A percentile compares a stretch with the other conserved stretches of the same genome.
Conservation (phyloP, 2,329 filamentous ascomycete species). For the Pseudocercospora crystallina region DNA sequence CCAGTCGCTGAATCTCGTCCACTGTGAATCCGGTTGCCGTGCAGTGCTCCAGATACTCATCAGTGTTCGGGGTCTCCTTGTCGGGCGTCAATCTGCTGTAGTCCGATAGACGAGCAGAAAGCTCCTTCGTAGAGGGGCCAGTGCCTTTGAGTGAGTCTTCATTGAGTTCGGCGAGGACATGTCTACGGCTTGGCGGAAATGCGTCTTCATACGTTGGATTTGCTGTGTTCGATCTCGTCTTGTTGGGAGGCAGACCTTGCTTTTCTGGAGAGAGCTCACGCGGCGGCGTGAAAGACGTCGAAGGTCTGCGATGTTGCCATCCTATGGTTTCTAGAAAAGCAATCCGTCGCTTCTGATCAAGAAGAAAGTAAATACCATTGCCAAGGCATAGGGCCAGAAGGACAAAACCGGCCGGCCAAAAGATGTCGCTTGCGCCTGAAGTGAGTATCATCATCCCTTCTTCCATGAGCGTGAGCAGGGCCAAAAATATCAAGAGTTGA, state of each 20-base stretch:
- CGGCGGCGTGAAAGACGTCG: conserved; percentile 54
- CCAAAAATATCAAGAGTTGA: too few species aligned
- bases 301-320: conserved; percentile 43
- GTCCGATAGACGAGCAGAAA: conserved; percentile 25
- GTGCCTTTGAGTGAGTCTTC: conserved; percentile 28
- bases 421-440: too few species aligned
- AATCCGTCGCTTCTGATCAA: conserved; percentile 40
- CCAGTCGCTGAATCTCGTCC: conserved; percentile 67
- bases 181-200: conserved; percentile 55
- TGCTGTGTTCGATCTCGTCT: conserved; percentile 14
- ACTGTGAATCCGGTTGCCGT: conserved; percentile 70
- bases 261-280: conserved; percentile 54
- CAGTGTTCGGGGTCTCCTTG: conserved; percentile 23
- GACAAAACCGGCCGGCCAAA: too few species aligned
- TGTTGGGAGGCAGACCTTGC: conserved; percentile 33
- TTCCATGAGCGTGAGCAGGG: too few species aligned
- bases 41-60: conserved; percentile 19
- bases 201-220: conserved; percentile 44
- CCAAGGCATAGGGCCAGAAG: background rate
- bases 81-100: conserved; percentile 26
- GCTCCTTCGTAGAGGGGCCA: conserved; percentile 28
- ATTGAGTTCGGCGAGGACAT: conserved; percentile 42
- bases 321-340: conserved; percentile 42
- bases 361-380: conserved; percentile 27
- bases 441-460: too few species aligned